Conservation (phyloP, 1,284 basidiomycete species). For the Phenoliferia sp. region DNA sequence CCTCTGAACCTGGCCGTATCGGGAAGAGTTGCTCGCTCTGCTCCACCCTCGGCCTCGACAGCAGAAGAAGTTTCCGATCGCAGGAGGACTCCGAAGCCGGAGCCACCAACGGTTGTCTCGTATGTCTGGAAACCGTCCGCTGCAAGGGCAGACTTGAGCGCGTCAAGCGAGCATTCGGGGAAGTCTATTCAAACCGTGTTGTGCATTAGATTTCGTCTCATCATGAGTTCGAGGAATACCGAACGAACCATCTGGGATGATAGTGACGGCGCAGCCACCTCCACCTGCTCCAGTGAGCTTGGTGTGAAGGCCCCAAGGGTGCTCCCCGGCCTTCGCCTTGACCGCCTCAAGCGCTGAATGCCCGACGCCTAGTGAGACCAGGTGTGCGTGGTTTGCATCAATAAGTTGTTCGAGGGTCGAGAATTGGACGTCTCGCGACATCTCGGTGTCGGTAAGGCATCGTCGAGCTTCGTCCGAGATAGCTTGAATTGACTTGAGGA, state of each 20-base stretch:
- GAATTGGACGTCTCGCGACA: conserved; percentile 59
- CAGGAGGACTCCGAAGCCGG: conserved; percentile 78
- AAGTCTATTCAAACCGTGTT: conserved; percentile 51
- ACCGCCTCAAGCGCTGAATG: conserved; percentile 84
- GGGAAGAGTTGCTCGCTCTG: conserved; percentile 12
- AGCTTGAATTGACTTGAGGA: conserved; percentile 70
- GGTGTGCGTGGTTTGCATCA: conserved; percentile 79
- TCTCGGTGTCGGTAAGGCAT: conserved; percentile 67
- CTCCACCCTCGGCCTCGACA: conserved; percentile 23
- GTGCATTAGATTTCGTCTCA: not conserved
- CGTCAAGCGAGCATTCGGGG: conserved; percentile 53
- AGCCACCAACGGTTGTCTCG: conserved; percentile 86
- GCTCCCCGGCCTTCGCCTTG: conserved; percentile 58
- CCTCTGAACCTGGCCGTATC: conserved; percentile 49
- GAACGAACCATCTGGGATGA: conserved; percentile 73
- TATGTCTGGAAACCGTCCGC: conserved; percentile 75
- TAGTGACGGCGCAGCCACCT: conserved; percentile 92
- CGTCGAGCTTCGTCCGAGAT: conserved; percentile 75
- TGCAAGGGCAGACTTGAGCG: conserved; percentile 58
- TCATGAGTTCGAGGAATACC: not conserved
- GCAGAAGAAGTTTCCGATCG: conserved; percentile 1
- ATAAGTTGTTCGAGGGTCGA: conserved; percentile 55
- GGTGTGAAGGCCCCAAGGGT: conserved; percentile 72
- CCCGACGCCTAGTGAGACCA: conserved; percentile 85
- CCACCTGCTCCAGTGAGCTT: conserved; percentile 99